These are phyloP conservation scores for Plasmodium ovale DNA, from an alignment of 169 alveolate genomes.

Conservation along the genomic window DNA sequence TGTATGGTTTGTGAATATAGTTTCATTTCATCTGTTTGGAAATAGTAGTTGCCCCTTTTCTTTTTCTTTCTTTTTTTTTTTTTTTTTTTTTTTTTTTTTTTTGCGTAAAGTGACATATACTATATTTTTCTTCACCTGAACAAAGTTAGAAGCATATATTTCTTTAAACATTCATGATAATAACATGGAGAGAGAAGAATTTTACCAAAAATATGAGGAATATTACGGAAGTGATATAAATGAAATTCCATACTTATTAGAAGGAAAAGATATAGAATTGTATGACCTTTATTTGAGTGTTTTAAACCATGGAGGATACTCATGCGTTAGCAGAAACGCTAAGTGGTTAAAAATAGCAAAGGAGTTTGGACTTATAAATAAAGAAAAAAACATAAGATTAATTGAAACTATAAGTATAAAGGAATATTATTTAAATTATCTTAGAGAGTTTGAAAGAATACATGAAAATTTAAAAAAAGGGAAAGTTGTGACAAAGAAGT, in stretches of 20 bases:
- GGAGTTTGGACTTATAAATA: constrained; percentile 65
- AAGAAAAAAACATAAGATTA: constrained; percentile 58
- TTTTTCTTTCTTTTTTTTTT: no score
- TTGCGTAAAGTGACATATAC: no score
- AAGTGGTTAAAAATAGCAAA: constrained; percentile 74
- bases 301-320: constrained; percentile 67
- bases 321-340: constrained; percentile 72
- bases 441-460: constrained; percentile 73
- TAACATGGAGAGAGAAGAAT: constrained; percentile 51
- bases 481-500: constrained; percentile 31
- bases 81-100: no score
- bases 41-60: no score
- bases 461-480: constrained; percentile 73
- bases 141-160: no score
- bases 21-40: no score
- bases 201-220: constrained; percentile 54
- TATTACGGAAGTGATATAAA: constrained; percentile 35
- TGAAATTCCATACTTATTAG: constrained; percentile 29
- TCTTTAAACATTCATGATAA: no score
- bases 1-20: no score
- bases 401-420: constrained; percentile 40
- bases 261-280: constrained; percentile 25
- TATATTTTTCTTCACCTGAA: no score
- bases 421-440: constrained; percentile 69
- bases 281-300: constrained; percentile 68